A percentile compares a stretch with the other conserved stretches of the same genome.
phyloP scores from a whole-genome alignment of 257 asterid species.

The Rehmannia glutinosa region DNA sequence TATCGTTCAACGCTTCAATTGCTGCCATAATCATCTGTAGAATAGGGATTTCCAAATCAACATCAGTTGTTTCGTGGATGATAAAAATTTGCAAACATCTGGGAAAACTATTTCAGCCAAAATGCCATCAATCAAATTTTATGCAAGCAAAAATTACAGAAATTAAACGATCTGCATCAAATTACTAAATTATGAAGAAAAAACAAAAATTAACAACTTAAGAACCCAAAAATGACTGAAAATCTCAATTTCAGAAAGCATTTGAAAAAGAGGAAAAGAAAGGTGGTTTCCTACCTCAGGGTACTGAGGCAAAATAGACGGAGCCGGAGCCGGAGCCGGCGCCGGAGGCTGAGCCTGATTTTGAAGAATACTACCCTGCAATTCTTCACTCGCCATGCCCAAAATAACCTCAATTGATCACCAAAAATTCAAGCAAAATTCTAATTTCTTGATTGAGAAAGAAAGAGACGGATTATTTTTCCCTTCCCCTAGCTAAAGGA shows the following conservation, averaged over 20 bases:
- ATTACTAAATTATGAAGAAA: too few species aligned
- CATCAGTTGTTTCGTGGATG: too few species aligned
- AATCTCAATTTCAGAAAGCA: too few species aligned
- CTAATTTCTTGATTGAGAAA: background rate
- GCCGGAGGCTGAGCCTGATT: conserved; percentile 22
- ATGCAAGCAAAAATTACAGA: too few species aligned
- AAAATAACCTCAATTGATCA: background rate
- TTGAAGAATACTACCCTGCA: conserved; percentile 12
- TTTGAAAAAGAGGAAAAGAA: background rate
- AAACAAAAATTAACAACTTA: too few species aligned
- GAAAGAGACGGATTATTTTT: too few species aligned
- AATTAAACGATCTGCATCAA: too few species aligned
- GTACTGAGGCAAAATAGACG: conserved; percentile 44
- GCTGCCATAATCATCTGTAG: conserved; percentile 63
- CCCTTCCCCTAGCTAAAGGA: too few species aligned
- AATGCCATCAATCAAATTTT: too few species aligned
- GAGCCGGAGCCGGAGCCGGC: conserved; percentile 16
- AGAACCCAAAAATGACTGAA: background rate
- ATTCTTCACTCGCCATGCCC: conserved; percentile 53
- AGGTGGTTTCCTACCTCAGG: conserved; percentile 44
- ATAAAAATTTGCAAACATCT: too few species aligned
- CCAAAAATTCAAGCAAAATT: background rate
- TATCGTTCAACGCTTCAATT: conserved; percentile 50
- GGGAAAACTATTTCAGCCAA: too few species aligned
- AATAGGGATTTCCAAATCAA: too few species aligned